Evolutionary conservation across 306 rosid species (phyloP), one percentile per base, ranked within the genome.

Genomic region (Lotus japonicus): DNA sequence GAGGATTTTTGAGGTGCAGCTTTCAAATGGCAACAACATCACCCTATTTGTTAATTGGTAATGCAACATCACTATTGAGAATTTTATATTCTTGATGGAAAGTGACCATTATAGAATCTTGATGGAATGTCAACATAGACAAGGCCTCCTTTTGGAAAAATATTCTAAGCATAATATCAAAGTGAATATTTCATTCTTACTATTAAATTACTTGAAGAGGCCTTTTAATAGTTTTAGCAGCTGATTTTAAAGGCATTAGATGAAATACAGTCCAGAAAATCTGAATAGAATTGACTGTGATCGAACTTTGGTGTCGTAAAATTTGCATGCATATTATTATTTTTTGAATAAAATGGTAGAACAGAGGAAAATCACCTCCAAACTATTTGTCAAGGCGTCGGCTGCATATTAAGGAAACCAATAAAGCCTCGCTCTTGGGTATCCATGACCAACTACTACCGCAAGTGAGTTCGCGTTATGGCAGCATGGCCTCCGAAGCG

Each of bases 91-190:
- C 6, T 15, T 68, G 33, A 64, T 46, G 58, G 80, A 85, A 76
- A 82, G 74, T 62, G 83, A 77, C 77, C 58, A 52, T 36, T 85
- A 71, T 39, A 76, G 67, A 70, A 53, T 51, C 73, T 82, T 62
- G 63, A 48, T 71, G 64, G 52, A 57, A 70, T 66, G 72, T 72
- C 68, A 83, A 76, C 80, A 59, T 4, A 72, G 38, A 17, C 64
- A 16, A 63, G 67, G 73, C 68, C 36, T 55, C 42, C 28, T 76
- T 55, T 63, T 49, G n/a, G 21, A 36, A 6, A 38, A 11, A 45
- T 7, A 18, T 36, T 2, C 13, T 43, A 49, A 48, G 68, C 58
- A 59, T 54, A 43, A 17, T 63, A 18, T 64, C 43, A 26, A 38
- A 36, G 21, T 15, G 52, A 60, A 31, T 13, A 36, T 60, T 38